These are phyloP conservation scores for Stereocaulon alpinum DNA, from an alignment of 495 filamentous ascomycete genomes.

Conservation along the genomic window DNA sequence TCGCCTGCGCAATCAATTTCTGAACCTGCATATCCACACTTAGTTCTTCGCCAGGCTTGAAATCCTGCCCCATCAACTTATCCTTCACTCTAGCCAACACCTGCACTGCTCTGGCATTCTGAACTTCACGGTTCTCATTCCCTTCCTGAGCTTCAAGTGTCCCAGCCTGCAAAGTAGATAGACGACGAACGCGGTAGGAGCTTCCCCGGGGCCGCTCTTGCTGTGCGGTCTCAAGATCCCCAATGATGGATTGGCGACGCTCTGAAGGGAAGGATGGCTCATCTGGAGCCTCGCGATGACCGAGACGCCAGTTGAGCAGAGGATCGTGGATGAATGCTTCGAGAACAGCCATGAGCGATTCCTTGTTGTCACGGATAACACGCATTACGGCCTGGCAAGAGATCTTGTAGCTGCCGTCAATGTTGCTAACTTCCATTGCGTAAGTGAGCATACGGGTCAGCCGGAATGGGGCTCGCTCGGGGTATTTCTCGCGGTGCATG, in stretches of 20 bases:
- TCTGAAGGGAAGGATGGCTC: slow-evolving; percentile 75
- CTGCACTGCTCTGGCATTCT: slow-evolving; percentile 87
- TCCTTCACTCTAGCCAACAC: slow-evolving; percentile 87
- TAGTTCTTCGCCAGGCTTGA: slow-evolving; percentile 61
- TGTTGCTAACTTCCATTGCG: slow-evolving; percentile 99
- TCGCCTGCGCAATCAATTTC: slow-evolving; percentile 86
- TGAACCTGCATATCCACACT: slow-evolving; percentile 84
- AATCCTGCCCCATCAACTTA: slow-evolving; percentile 74
- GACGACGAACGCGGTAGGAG: slow-evolving; percentile 27
- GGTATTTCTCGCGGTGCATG: slow-evolving; percentile 99
- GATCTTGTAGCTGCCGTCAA: slow-evolving; percentile 93
- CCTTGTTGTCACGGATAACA: slow-evolving; percentile 90
- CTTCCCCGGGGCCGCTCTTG: slow-evolving; percentile 33
- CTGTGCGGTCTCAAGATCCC: slow-evolving; percentile 46
- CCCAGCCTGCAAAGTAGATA: slow-evolving; percentile 16
- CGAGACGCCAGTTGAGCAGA: slow-evolving; percentile 91
- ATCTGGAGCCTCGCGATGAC: slow-evolving; percentile 69
- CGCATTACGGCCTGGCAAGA: slow-evolving; percentile 98
- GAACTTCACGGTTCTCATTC: slow-evolving; percentile 56
- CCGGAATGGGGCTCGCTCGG: slow-evolving; percentile 93
- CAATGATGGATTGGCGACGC: slow-evolving; percentile 63
- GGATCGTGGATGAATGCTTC: slow-evolving; percentile 99
- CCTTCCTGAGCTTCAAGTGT: slow-evolving; percentile 13
- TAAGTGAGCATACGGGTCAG: slow-evolving; percentile 97
- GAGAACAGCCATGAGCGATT: slow-evolving; percentile 94